These are phyloP conservation scores for Daldinia concentrica DNA, from an alignment of 495 filamentous ascomycete species.

Conservation along the genomic window DNA sequence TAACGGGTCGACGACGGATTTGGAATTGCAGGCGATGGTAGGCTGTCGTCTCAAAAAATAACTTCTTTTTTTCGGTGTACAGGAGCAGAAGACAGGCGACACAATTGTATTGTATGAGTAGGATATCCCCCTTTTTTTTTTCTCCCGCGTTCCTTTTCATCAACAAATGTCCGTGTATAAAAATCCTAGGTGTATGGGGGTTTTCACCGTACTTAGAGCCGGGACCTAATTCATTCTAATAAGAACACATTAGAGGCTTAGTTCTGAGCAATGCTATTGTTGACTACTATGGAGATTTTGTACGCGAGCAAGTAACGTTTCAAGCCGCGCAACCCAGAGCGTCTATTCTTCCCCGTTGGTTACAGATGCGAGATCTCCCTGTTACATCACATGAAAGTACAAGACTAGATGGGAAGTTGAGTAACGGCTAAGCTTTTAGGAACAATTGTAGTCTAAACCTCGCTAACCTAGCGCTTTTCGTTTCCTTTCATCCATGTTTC, in stretches of 20 bases:
- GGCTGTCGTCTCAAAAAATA: slow-evolving; percentile 37
- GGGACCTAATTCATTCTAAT: slow-evolving; percentile 38
- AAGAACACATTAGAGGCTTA: slow-evolving; percentile 35
- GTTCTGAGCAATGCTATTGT: neutral
- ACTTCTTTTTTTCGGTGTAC: slow-evolving; percentile 25
- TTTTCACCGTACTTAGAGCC: slow-evolving; percentile 22
- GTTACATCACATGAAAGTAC: too few relatives aligned
- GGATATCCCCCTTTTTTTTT: slow-evolving; percentile 41
- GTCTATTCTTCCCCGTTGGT: neutral
- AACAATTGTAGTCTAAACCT: too few relatives aligned
- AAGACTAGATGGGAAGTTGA: too few relatives aligned
- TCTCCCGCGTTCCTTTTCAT: slow-evolving; percentile 12
- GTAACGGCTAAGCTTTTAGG: too few relatives aligned
- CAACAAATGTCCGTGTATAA: slow-evolving; percentile 32
- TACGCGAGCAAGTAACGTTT: slow-evolving; percentile 32
- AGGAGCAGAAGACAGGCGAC: slow-evolving; percentile 36
- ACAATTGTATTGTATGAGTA: slow-evolving; percentile 44
- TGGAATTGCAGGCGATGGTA: slow-evolving; percentile 39
- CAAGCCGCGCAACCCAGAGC: slow-evolving; percentile 8
- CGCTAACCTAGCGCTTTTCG: too few relatives aligned
- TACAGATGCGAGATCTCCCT: too few relatives aligned
- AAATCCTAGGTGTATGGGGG: slow-evolving; percentile 17
- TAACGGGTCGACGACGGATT: slow-evolving; percentile 44
- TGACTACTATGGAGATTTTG: neutral
- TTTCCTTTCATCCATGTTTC: too few relatives aligned